These are phyloP conservation scores for Chenopodium suecicum DNA, from an alignment of 148 eudicot species.

Conservation along the genomic window DNA sequence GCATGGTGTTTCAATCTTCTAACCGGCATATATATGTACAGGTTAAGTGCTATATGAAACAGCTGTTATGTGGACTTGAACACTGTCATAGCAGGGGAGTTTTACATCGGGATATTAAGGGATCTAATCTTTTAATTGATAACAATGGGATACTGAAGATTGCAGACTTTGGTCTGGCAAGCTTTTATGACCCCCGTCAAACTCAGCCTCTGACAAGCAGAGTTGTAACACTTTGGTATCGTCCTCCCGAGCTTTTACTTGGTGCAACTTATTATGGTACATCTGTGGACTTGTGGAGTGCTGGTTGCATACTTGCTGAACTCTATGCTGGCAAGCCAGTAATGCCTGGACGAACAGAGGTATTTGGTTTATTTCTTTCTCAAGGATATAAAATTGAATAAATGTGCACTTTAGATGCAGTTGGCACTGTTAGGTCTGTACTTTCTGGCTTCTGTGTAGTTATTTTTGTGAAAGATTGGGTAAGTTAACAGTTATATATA, in stretches of 20 bases:
- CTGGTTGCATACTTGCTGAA: slow-evolving; percentile 88
- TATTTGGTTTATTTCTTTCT: slow-evolving; percentile 17
- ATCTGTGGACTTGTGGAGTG: slow-evolving; percentile 85
- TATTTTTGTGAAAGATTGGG: neutral
- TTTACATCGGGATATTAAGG: slow-evolving; percentile 81
- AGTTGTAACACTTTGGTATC: slow-evolving; percentile 91
- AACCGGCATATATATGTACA: slow-evolving; percentile 30
- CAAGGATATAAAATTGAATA: neutral
- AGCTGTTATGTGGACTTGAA: slow-evolving; percentile 77
- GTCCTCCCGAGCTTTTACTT: slow-evolving; percentile 87
- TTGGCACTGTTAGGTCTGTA: neutral
- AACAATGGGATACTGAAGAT: slow-evolving; percentile 74
- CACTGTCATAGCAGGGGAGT: slow-evolving; percentile 76
- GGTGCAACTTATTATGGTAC: slow-evolving; percentile 78
- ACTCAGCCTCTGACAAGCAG: slow-evolving; percentile 71
- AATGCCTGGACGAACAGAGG: slow-evolving; percentile 94
- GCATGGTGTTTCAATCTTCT: slow-evolving; percentile 1
- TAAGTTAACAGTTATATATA: neutral
- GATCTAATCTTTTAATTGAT: slow-evolving; percentile 79
- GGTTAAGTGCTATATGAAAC: slow-evolving; percentile 89
- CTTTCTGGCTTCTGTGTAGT: neutral
- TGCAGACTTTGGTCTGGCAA: slow-evolving; percentile 89
- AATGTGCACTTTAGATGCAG: neutral
- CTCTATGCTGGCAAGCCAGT: slow-evolving; percentile 84
- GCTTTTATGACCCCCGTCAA: slow-evolving; percentile 62